Conservation (phyloP, 345 rosid genomes). For the Populus ilicifolia region DNA sequence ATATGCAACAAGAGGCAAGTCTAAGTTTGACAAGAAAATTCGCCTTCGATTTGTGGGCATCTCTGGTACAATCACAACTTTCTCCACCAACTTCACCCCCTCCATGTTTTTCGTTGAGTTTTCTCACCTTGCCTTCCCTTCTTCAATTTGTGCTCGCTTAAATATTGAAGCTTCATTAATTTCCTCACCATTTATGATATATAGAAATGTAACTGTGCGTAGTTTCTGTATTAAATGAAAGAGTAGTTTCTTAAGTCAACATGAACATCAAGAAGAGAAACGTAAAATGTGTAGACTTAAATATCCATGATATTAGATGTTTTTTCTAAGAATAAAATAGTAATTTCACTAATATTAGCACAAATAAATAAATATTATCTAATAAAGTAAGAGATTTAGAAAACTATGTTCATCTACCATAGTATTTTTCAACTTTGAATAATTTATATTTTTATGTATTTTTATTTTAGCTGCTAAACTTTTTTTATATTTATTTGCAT, state of each 20-base stretch:
- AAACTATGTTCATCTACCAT: too few relatives aligned
- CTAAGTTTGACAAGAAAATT: conserved; percentile 20
- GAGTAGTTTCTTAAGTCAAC: neutral
- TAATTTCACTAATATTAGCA: too few relatives aligned
- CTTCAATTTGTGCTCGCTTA: neutral
- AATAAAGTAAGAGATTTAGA: too few relatives aligned
- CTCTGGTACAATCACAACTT: conserved; percentile 12
- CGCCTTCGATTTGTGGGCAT: neutral
- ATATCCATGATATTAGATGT: too few relatives aligned
- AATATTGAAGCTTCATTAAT: neutral
- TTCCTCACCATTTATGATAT: neutral
- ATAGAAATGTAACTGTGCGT: too few relatives aligned
- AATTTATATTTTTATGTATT: too few relatives aligned
- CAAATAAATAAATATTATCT: too few relatives aligned
- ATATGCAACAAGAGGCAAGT: conserved; percentile 14
- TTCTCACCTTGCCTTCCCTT: too few relatives aligned
- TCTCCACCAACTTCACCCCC: conserved; percentile 15
- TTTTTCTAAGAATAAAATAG: too few relatives aligned
- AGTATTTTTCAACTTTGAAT: too few relatives aligned
- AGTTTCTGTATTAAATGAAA: neutral
- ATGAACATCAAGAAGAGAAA: neutral
- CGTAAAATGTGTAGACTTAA: neutral
- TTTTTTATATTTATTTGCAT: too few relatives aligned
- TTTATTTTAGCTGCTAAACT: too few relatives aligned
- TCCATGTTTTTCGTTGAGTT: conserved; percentile 1